Base-by-base conservation (phyloP, 306 rosid genomes). In the Cicer pinnatifidum region DNA sequence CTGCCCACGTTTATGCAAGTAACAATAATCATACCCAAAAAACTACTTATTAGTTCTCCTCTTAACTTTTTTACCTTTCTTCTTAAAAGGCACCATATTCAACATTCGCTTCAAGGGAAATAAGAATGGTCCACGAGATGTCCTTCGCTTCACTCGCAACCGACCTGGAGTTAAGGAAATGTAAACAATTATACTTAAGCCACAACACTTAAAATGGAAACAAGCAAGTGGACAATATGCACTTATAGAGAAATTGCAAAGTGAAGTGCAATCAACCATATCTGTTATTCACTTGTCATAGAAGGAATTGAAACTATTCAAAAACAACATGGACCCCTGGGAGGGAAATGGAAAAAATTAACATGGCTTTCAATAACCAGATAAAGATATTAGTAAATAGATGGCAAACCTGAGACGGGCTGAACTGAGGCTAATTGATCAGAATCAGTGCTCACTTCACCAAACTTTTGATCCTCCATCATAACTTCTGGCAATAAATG, bases 91-190 rank as follows among this genome's bases (percentile, higher is more conserved):
- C 17, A 50, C 40, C 40, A 73, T 62, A 83, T 74, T 83, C 78
- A 84, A 48, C 73, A 86, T 75, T 2, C 82, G 90, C 86, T 71
- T 89, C 51, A 88, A 86, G 65, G 91, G 94, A 68, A 76, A 65
- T 28, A 65, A 6, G 50, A 67, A 35, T 3, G 70, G 77, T 28
- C 53, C 82, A 38, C 44, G 79, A 58, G 50, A 67, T 37, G 67
- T 77, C 83, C 81, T 82, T 80, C 81, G 69, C 84, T 81, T 93
- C 39, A 37, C 48, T 61, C 81, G 84, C 51, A 13, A 43, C 67
- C 75, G 79, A 83, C 90, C 95, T 91, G 86, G 75, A 73, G 77
- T 61, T 17, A 19, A 77, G 51, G 35, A 57, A 81, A 74, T 17
- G 70, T 37, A 68, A 46, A 7, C 57, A 1, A 23, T 63, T 66